Conservation (phyloP, 1,139 yeast genomes). For the Debaryomycetaceae sp. region DNA sequence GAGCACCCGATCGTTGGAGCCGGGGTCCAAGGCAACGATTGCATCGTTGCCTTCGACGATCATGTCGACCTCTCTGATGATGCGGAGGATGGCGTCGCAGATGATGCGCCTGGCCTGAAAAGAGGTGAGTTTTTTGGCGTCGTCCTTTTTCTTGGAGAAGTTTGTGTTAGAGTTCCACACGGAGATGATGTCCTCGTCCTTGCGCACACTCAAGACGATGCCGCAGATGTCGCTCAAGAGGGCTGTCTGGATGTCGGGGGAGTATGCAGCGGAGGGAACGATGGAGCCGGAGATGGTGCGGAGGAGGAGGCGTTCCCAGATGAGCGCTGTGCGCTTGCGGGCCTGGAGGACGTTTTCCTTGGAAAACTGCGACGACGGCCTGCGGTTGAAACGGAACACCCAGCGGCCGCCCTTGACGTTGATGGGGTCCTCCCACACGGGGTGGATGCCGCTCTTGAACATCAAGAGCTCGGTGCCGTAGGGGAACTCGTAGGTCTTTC, state of each 20-base stretch:
- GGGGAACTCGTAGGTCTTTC: conserved; percentile 45
- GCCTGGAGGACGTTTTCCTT: conserved; percentile 16
- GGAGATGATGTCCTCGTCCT: conserved; percentile 48
- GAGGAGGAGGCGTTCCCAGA: conserved; percentile 52
- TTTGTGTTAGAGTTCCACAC: conserved; percentile 53
- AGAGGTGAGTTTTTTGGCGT: conserved; percentile 32
- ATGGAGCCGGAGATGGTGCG: conserved; percentile 44
- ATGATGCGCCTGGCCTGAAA: conserved; percentile 48
- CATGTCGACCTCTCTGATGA: conserved; percentile 48
- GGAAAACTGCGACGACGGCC: conserved; percentile 12
- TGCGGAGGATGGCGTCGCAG: conserved; percentile 44
- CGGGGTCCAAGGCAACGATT: conserved; percentile 29
- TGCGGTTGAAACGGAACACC: conserved; percentile 51
- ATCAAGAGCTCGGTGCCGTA: conserved; percentile 58
- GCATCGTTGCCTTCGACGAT: conserved; percentile 34
- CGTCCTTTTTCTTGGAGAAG: conserved; percentile 24
- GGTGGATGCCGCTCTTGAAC: conserved; percentile 62
- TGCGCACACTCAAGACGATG: conserved; percentile 47
- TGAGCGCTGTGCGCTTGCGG: conserved; percentile 38
- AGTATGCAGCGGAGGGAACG: conserved; percentile 28
- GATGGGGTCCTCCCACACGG: conserved; percentile 71
- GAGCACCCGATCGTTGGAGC: conserved; percentile 38
- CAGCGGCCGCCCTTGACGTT: conserved; percentile 66
- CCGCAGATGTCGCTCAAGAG: conserved; percentile 49
- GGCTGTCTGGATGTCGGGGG: conserved; percentile 31